phyloP scores from a whole-genome alignment of 2,329 filamentous ascomycete genomes.

The Claviceps fusiformis region DNA sequence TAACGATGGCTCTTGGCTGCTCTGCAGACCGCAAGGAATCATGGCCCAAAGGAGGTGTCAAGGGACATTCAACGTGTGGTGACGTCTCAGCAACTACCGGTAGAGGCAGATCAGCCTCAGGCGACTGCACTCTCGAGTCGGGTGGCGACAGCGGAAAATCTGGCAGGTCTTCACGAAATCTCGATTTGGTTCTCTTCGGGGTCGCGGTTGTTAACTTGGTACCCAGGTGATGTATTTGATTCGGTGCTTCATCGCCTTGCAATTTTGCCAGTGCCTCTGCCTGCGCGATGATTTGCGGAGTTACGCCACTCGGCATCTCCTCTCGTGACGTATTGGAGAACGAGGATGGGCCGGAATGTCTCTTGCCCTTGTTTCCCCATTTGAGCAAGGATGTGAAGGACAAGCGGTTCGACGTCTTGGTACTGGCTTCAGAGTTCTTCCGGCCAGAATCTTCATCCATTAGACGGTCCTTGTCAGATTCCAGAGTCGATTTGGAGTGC shows the following conservation, averaged over 20 bases:
- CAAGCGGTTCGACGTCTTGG: slow-evolving; percentile 23
- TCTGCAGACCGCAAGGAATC: slow-evolving; percentile 33
- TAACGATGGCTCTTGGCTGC: slow-evolving; percentile 23
- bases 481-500: slow-evolving; percentile 35
- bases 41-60: slow-evolving; percentile 21
- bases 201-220: slow-evolving; percentile 28
- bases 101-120: slow-evolving; percentile 43
- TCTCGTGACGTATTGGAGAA: slow-evolving; percentile 87
- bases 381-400: slow-evolving; percentile 66
- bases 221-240: slow-evolving; percentile 15
- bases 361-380: slow-evolving; percentile 47
- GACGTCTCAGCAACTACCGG: slow-evolving; percentile 18
- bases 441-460: slow-evolving; percentile 37
- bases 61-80: slow-evolving; percentile 13
- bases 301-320: slow-evolving; percentile 46
- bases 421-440: slow-evolving; percentile 42
- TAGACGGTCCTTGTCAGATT: slow-evolving; percentile 25
- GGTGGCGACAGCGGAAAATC: slow-evolving; percentile 78
- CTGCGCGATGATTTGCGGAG: slow-evolving; percentile 13
- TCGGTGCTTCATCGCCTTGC: slow-evolving; percentile 19
- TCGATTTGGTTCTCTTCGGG: slow-evolving; percentile 72
- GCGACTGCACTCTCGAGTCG: slow-evolving; percentile 67
- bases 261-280: slow-evolving; percentile 21
- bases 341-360: slow-evolving; percentile 51
- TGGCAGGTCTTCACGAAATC: slow-evolving; percentile 83